These are phyloP conservation scores for Penicillium ochrochloron DNA, from an alignment of 495 filamentous ascomycete genomes.

Conservation along the genomic window DNA sequence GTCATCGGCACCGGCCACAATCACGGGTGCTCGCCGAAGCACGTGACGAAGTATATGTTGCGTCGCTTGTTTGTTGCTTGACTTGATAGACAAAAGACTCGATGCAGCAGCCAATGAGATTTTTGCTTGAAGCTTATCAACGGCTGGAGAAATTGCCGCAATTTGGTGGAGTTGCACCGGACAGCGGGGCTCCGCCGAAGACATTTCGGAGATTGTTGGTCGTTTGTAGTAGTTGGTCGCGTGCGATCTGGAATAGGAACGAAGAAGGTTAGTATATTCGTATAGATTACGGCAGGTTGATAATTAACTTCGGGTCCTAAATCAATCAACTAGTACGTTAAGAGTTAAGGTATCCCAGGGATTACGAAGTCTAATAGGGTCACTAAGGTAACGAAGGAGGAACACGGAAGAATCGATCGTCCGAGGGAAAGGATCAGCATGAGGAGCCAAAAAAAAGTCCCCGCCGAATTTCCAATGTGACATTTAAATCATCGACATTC, in stretches of 20 bases:
- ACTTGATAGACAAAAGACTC: neutral
- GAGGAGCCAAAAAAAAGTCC: neutral
- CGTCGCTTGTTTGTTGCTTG: neutral
- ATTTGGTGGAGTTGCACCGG: neutral
- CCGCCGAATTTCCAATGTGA: neutral
- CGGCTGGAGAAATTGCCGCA: neutral
- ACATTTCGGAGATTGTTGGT: neutral
- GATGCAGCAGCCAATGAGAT: neutral
- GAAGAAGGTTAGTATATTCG: neutral
- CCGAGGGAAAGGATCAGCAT: slow-evolving; percentile 4
- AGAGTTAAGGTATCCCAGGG: neutral
- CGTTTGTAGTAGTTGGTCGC: neutral
- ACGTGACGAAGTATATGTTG: neutral
- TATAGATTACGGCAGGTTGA: neutral
- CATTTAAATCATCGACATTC: neutral
- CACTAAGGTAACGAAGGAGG: slow-evolving; percentile 1
- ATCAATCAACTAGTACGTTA: neutral
- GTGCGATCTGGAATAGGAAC: neutral
- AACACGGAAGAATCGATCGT: slow-evolving; percentile 8
- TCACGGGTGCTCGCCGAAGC: neutral
- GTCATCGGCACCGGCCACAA: neutral
- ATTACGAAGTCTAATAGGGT: neutral
- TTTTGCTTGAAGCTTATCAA: neutral
- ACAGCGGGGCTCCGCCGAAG: slow-evolving; percentile 1
- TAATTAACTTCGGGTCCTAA: neutral